These are phyloP conservation scores for Acacia acuminata DNA, from an alignment of 306 rosid species.

Conservation along the genomic window DNA sequence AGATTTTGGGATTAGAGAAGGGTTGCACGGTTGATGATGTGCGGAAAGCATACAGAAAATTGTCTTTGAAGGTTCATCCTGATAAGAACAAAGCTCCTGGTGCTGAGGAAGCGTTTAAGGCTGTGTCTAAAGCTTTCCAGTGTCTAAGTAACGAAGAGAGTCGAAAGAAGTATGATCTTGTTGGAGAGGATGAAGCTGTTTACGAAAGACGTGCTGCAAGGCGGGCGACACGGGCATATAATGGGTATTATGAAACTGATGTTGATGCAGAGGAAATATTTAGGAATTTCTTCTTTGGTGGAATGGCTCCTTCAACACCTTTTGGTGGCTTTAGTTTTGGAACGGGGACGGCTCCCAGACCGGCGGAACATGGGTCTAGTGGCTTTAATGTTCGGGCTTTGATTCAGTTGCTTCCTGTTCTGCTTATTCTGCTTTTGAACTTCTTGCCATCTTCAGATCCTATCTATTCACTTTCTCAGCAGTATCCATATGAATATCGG, in stretches of 20 bases:
- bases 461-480: constrained; percentile 53
- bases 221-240: constrained; percentile 45
- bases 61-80: constrained; percentile 93
- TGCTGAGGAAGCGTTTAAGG: constrained; percentile 87
- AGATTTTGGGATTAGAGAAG: constrained; percentile 87
- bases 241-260: constrained; percentile 77
- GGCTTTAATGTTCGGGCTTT: constrained; percentile 63
- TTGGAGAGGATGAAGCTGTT: constrained; percentile 70
- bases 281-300: constrained; percentile 90
- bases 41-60: constrained; percentile 75
- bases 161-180: constrained; percentile 64
- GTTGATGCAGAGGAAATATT: constrained; percentile 88
- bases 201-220: constrained; percentile 62
- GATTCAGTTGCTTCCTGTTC: constrained; percentile 74
- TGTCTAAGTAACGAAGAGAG: constrained; percentile 80
- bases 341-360: constrained; percentile 62
- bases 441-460: constrained; percentile 89
- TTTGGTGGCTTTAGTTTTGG: constrained; percentile 85
- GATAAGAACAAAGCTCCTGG: constrained; percentile 95
- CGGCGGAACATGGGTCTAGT: constrained; percentile 60
- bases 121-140: constrained; percentile 91
- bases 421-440: constrained; percentile 64
- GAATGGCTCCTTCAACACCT: constrained; percentile 76
- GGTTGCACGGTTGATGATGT: constrained; percentile 81
- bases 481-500: constrained; percentile 70